These are phyloP conservation scores for Exophiala calicioides DNA, from an alignment of 2,329 filamentous ascomycete species.

Conservation along the genomic window DNA sequence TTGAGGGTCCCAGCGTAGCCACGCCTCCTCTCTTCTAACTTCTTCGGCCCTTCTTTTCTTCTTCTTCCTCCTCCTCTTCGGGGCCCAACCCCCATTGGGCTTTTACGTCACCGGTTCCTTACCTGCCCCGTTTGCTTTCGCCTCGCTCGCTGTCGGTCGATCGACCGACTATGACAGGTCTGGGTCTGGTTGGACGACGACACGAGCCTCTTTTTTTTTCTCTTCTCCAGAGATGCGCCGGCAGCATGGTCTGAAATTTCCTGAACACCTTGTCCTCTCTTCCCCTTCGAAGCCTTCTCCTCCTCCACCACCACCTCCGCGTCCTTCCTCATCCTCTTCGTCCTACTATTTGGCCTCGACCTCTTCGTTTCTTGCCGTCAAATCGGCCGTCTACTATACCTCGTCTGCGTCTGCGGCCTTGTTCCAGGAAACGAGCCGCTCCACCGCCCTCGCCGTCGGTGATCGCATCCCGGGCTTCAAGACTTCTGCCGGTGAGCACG, in stretches of 20 bases:
- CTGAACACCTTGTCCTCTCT: constrained; percentile 31
- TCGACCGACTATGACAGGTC: constrained; percentile 19
- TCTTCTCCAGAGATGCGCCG: constrained; percentile 25
- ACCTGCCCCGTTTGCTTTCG: too few species aligned
- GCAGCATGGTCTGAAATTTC: constrained; percentile 30
- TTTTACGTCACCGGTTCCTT: too few species aligned
- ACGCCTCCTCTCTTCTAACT: too few species aligned
- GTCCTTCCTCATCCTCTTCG: too few species aligned
- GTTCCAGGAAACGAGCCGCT: constrained; percentile 25
- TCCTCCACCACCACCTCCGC: constrained; percentile 21
- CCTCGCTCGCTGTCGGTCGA: constrained; percentile 6
- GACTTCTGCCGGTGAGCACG: constrained; percentile 36
- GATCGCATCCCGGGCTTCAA: constrained; percentile 37
- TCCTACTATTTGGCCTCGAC: constrained; percentile 21
- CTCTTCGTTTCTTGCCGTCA: constrained; percentile 26
- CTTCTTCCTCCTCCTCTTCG: too few species aligned
- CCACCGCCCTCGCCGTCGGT: constrained; percentile 30
- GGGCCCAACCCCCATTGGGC: too few species aligned
- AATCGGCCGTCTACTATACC: constrained; percentile 18
- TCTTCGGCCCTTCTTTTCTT: too few species aligned
- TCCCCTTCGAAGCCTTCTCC: constrained; percentile 26
- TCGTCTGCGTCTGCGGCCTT: constrained; percentile 14
- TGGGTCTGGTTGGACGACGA: constrained; percentile 16
- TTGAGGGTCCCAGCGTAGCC: too few species aligned
- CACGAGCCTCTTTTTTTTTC: constrained; percentile 2